These are phyloP conservation scores for Melastoma malabathricum DNA, from an alignment of 345 rosid species.

Conservation along the genomic window DNA sequence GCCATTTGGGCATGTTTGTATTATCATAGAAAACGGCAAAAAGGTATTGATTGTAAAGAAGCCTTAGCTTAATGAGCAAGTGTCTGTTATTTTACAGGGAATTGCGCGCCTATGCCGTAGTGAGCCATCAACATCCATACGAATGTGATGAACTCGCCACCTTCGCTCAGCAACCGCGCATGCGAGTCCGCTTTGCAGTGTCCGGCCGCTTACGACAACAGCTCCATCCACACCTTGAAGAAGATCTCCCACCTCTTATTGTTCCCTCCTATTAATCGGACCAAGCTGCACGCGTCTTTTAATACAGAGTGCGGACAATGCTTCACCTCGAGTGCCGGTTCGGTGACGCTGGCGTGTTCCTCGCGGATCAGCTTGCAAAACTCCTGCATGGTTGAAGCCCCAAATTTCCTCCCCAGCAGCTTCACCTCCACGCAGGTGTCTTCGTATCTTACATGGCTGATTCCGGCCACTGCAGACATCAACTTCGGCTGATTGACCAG, in stretches of 20 bases:
- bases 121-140: slow-evolving; percentile 1
- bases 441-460: neutral
- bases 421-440: neutral
- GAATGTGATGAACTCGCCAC: neutral
- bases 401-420: neutral
- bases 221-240: neutral
- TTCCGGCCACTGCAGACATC: neutral
- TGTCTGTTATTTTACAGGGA: too few species aligned
- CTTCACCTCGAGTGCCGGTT: neutral
- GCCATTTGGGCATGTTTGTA: too few species aligned
- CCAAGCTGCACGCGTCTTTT: neutral
- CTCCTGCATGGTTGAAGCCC: neutral
- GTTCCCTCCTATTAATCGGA: neutral
- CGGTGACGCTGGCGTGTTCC: neutral
- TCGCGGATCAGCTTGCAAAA: neutral
- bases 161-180: neutral
- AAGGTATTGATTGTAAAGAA: too few species aligned
- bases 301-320: neutral
- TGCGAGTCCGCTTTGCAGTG: slow-evolving; percentile 2
- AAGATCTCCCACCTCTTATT: neutral
- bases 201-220: neutral
- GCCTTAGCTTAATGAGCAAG: too few species aligned
- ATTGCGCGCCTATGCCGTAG: too few species aligned
- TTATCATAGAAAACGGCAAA: too few species aligned
- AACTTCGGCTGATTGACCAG: neutral